A percentile compares a stretch with the other conserved stretches of the same genome.
phyloP scores from a whole-genome alignment of 352 stramenopile genomes.

The Globisporangium yorkense region DNA sequence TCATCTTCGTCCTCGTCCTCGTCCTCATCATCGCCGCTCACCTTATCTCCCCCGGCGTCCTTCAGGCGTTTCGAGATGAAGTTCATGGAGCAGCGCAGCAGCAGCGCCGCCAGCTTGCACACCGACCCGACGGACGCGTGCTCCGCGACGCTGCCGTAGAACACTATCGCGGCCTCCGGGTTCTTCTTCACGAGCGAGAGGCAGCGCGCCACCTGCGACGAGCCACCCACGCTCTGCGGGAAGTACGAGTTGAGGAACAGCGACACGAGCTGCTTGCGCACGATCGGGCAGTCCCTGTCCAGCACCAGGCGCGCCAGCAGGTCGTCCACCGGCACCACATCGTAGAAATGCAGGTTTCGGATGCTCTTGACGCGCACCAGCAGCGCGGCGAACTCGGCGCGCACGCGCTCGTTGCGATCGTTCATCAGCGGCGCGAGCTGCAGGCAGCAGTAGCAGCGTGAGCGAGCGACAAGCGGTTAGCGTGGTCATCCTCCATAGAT shows the following conservation, averaged over 20 bases:
- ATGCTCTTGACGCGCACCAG: constrained; percentile 87
- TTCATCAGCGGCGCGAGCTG: constrained; percentile 78
- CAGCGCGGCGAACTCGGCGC: constrained; percentile 66
- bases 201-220: constrained; percentile 76
- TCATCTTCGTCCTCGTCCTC: constrained; percentile 56
- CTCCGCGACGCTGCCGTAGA: constrained; percentile 73
- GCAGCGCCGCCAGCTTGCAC: constrained; percentile 70
- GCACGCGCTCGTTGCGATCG: constrained; percentile 79
- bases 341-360: constrained; percentile 83
- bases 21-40: constrained; percentile 14
- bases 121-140: constrained; percentile 74
- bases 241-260: constrained; percentile 88
- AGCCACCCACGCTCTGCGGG: constrained; percentile 69
- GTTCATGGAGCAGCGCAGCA: constrained; percentile 73
- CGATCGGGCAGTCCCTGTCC: constrained; percentile 43
- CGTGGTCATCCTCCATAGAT: too few relatives aligned
- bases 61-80: constrained; percentile 68
- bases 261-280: constrained; percentile 72
- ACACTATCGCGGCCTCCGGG: constrained; percentile 73
- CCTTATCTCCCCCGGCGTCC: constrained; percentile 33
- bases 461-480: too few relatives aligned
- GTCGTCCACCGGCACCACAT: constrained; percentile 75
- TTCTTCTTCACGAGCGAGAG: constrained; percentile 79
- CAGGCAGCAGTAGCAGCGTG: background rate
- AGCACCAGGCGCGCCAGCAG: constrained; percentile 68